Percentiles rank a stretch among this genome's conserved stretches.
phyloP scores from a whole-genome alignment of 129 eudicot species.

The carrot (Daucus carota) region DNA sequence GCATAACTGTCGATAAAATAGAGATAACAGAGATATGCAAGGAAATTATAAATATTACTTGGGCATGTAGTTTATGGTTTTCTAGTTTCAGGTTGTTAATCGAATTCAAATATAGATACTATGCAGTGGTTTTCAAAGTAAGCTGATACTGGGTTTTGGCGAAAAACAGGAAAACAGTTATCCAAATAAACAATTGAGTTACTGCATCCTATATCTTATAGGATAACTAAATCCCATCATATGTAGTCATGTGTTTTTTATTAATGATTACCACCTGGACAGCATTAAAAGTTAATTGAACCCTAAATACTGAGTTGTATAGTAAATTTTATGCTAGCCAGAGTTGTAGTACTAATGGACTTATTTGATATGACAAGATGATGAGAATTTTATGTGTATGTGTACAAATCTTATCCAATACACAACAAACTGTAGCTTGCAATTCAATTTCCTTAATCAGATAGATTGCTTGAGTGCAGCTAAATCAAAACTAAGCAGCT shows the following conservation, averaged over 20 bases:
- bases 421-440: background rate
- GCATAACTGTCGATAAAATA: background rate
- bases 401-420: background rate
- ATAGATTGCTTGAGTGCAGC: background rate
- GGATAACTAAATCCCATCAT: background rate
- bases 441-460: background rate
- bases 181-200: background rate
- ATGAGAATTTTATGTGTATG: background rate
- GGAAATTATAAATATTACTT: background rate
- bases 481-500: background rate
- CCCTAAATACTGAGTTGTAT: background rate
- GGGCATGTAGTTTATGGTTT: background rate
- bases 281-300: background rate
- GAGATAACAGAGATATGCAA: background rate
- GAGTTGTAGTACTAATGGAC: background rate
- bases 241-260: background rate
- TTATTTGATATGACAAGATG: background rate
- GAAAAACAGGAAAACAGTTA: background rate
- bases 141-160: background rate
- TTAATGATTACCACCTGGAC: background rate
- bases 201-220: background rate
- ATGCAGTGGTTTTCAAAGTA: background rate
- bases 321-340: background rate
- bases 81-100: background rate
- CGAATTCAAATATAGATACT: background rate